These are phyloP conservation scores for Magnaporthales sp. DNA, from an alignment of 2,329 filamentous ascomycete species.

Conservation along the genomic window DNA sequence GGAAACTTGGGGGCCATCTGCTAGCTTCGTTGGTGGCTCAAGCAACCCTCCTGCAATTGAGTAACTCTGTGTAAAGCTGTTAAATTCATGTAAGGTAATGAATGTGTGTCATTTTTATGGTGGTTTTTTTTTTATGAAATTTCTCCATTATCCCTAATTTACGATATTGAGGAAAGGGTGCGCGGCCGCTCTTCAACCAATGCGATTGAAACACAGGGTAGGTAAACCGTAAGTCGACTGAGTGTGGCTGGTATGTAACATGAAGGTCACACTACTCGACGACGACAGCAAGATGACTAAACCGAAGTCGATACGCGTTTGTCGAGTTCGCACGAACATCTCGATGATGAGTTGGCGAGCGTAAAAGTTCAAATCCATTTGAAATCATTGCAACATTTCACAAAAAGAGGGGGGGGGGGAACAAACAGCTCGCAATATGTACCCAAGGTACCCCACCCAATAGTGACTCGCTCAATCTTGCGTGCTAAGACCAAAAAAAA, in stretches of 20 bases:
- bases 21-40: too few relatives aligned
- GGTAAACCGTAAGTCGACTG: background rate
- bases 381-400: background rate
- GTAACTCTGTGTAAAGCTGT: too few relatives aligned
- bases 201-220: background rate
- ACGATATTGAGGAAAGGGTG: too few relatives aligned
- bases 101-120: too few relatives aligned
- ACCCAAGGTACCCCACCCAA: background rate
- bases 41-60: too few relatives aligned
- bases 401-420: background rate
- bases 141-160: too few relatives aligned
- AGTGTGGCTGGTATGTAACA: background rate
- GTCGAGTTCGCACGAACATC: background rate
- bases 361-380: background rate
- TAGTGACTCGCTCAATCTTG: background rate
- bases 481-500: background rate
- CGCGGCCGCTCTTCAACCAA: too few relatives aligned
- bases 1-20: too few relatives aligned
- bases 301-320: background rate
- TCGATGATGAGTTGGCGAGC: background rate
- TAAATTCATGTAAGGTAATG: too few relatives aligned
- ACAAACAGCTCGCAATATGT: background rate
- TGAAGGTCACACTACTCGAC: background rate
- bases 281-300: background rate
- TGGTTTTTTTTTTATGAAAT: too few relatives aligned